Base-by-base conservation (phyloP, 2,329 filamentous ascomycete genomes). In the Celoporthe dispersa region DNA sequence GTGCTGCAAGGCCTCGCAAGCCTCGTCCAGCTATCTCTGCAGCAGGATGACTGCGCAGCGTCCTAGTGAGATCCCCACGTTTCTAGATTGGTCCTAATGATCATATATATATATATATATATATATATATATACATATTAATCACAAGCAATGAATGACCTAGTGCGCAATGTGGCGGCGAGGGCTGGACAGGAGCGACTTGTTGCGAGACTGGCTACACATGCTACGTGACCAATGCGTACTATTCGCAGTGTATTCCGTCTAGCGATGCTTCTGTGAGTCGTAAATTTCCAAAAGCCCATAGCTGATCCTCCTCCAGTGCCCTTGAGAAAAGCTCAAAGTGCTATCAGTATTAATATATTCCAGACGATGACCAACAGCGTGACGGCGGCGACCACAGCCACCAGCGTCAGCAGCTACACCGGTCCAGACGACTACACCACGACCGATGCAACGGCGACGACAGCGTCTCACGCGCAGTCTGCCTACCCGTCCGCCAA, bases 381-480 rank as follows among this genome's bases (percentile, higher is more conserved):
- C 16, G 19, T 16, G 25, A 39, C 60, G 9, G 60, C 35, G 2
- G 12, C 37, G 11, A 41, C 37, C 12, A 22, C 60, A 62, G 60
- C 60, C 35, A 39, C 60, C n/a, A 62, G 37, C 11, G 35, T n/a
- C 8, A 62, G 60, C 35, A 62, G 60, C 60, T 53, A 65, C 28
- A 51, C 63, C 25, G 63, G 63, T 33, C 37, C 63, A 31, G 19
- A 28, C 25, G 48, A 28, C n/a, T 65, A 65, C 41, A 65, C 63
- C 37, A 62, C 60, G 37, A 65, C 63, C 37, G 48, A 28, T 25
- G 41, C 28, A 11, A 73, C 72, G 44, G 69, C 63, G 3, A 65
- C 63, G 25, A 28, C 16, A 28, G 41, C 63, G 3, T 33, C 63
- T n/a, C 63, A 65, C 12, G 31, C 63, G 19, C 63, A 65, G 41